A percentile compares a stretch with the other conserved stretches of the same genome.
phyloP scores from a whole-genome alignment of 2,329 filamentous ascomycete genomes.

The Apiospora aurea region DNA sequence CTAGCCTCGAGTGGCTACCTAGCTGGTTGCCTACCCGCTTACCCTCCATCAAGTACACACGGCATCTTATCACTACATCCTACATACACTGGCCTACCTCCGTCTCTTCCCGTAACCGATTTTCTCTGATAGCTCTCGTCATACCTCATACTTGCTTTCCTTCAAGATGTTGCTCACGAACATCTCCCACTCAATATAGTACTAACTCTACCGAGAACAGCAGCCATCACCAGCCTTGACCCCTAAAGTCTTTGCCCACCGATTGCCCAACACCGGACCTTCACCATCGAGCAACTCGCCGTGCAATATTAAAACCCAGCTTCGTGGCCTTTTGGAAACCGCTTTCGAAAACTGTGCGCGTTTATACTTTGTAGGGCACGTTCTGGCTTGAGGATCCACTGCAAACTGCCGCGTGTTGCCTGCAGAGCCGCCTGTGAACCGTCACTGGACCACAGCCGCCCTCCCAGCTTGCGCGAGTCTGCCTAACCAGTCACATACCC shows the following conservation, averaged over 20 bases:
- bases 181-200: background rate
- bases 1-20: background rate
- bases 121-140: background rate
- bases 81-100: background rate
- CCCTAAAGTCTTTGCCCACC: background rate
- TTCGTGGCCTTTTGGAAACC: background rate
- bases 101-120: background rate
- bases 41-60: slow-evolving; percentile 19
- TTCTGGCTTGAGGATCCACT: slow-evolving; percentile 3
- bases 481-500: background rate
- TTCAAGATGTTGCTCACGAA: background rate
- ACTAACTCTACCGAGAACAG: background rate
- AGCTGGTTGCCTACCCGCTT: slow-evolving; percentile 6
- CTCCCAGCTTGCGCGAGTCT: background rate
- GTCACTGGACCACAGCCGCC: slow-evolving; percentile 17
- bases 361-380: slow-evolving; percentile 2
- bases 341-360: background rate
- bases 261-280: background rate
- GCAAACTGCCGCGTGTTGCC: slow-evolving; percentile 22
- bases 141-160: background rate
- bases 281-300: background rate
- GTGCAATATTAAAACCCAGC: background rate
- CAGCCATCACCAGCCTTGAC: background rate
- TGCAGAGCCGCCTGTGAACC: slow-evolving; percentile 19
- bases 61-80: slow-evolving; percentile 1